Base-by-base conservation (phyloP, 306 rosid species). In the Quercus wislizeni region DNA sequence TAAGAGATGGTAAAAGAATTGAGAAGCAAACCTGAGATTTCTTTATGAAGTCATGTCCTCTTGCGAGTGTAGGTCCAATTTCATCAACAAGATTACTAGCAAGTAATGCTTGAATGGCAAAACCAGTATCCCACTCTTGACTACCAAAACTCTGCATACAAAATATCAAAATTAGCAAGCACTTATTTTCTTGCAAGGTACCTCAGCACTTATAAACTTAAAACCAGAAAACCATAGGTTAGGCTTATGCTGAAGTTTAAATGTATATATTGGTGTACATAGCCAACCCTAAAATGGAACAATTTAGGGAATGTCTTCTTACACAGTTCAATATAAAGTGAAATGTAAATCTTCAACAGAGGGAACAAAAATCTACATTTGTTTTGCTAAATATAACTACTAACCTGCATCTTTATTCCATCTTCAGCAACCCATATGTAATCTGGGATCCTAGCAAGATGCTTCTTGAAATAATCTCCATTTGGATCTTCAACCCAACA, bases 401-500 rank as follows among this genome's bases (percentile, higher is more conserved):
- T 11, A 0, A 89, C 91, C 82, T 92, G 97, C 90, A 92, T 86
- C 51, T 88, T 85, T 85, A 92, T 89, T 80, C 97, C 92, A 83
- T 92, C 97, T 85, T 91, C 92, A 5, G 92, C 88, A 71, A 92
- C 61, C 97, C 96, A 92, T 28, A 91, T 25, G 68, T 85, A 88
- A 83, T 92, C 97, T 0, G 90, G 92, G 19, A 92, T 65, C 62
- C 97, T 87, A 1, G 91, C 95, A 35, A 92, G 89, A 84, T 89
- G 96, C 80, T 88, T 88, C 74, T 88, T 91, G 43, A 87, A 91
- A 70, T 86, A 84, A 76, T 88, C 93, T 65, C 92, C 93, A 18
- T 91, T 74, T 14, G 97, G 92, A 82, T 92, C 92, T 84, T 92
- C 96, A 21, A 69, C 91, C 96, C 93, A 92, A 77, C 97, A 92